Conservation (phyloP, 768 basidiomycete genomes). For the Scleroderma bovista region DNA sequence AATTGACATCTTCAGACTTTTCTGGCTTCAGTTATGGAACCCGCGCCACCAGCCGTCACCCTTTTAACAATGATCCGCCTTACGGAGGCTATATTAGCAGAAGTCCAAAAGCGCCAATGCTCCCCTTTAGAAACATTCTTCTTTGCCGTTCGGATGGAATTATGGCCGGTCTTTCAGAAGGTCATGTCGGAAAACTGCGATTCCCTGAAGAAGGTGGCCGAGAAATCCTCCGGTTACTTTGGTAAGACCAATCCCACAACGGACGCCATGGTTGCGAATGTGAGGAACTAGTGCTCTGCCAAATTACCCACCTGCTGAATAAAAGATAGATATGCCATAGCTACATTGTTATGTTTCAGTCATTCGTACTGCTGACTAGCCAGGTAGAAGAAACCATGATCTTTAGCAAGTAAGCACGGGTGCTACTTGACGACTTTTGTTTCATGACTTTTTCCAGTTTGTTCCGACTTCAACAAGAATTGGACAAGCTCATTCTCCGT, state of each 20-base stretch:
- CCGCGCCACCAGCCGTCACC: conserved; percentile 66
- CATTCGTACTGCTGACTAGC: conserved; percentile 72
- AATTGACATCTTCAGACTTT: conserved; percentile 47
- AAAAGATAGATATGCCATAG: conserved; percentile 56
- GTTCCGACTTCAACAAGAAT: conserved; percentile 76
- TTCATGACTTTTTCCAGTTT: conserved; percentile 45
- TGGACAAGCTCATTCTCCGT: conserved; percentile 66
- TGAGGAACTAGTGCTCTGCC: conserved; percentile 26
- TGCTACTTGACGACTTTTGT: neutral
- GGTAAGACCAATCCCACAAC: conserved; percentile 58
- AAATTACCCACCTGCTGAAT: neutral
- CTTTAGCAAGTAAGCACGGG: conserved; percentile 71
- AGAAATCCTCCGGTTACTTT: conserved; percentile 62
- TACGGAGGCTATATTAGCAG: conserved; percentile 71
- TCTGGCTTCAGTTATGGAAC: conserved; percentile 60
- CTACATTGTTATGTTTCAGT: conserved; percentile 78
- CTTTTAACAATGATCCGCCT: conserved; percentile 90
- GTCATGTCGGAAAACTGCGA: conserved; percentile 82
- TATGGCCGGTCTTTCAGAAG: conserved; percentile 95
- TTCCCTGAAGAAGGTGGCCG: conserved; percentile 75
- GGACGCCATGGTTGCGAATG: conserved; percentile 60
- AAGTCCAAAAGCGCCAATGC: conserved; percentile 73
- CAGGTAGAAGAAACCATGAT: conserved; percentile 95
- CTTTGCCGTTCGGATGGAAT: conserved; percentile 71
- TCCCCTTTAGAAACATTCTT: conserved; percentile 78